phyloP scores from a whole-genome alignment of 345 rosid genomes.

The Eutrema heterophyllum region DNA sequence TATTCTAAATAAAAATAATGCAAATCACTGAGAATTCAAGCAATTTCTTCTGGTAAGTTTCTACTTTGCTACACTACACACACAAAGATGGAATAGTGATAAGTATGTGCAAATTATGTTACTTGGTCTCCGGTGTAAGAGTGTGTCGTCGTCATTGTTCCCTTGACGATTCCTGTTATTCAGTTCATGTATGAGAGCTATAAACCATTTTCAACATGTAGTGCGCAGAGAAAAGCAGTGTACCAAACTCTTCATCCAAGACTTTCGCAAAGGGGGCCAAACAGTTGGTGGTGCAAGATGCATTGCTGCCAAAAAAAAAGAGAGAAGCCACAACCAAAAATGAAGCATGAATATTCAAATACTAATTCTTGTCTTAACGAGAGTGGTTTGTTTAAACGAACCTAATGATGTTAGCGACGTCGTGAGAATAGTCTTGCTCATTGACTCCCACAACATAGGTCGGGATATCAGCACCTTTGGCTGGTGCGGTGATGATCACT shows the following conservation, averaged over 20 bases:
- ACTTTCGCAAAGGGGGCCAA: conserved; percentile 91
- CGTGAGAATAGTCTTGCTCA: conserved; percentile 70
- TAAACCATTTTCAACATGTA: background rate
- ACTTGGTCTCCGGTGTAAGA: conserved; percentile 99
- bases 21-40: background rate
- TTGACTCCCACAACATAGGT: conserved; percentile 95
- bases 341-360: background rate
- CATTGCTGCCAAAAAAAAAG: conserved; percentile 53
- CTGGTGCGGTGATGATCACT: conserved; percentile 97
- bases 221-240: background rate
- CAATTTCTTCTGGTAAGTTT: background rate
- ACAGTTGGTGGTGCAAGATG: conserved; percentile 98
- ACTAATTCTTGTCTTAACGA: background rate
- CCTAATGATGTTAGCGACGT: conserved; percentile 85
- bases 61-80: background rate
- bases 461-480: conserved; percentile 97
- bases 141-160: conserved; percentile 98
- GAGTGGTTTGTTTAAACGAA: conserved; percentile 22
- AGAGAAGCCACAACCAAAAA: background rate
- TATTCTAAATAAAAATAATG: too few species aligned
- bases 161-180: conserved; percentile 86
- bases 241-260: conserved; percentile 92
- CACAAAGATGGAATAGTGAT: background rate
- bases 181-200: background rate
- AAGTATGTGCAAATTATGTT: conserved; percentile 2